Conservation (phyloP, 2,329 filamentous ascomycete genomes). For the Hymenoscyphus infarciens region DNA sequence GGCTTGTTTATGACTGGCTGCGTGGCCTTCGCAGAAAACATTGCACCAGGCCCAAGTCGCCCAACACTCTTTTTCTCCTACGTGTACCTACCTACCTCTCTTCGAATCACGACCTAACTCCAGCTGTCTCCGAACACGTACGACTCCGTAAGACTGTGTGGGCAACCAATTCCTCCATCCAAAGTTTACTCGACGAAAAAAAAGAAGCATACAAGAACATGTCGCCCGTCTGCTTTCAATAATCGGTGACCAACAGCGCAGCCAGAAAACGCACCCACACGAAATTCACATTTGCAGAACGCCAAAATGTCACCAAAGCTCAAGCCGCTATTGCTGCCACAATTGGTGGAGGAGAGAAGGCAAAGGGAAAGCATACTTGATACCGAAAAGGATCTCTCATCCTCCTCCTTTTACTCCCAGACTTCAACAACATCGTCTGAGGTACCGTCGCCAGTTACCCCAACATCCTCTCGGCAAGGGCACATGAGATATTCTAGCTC, state of each 20-base stretch:
- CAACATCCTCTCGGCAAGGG: slow-evolving; percentile 60
- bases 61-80: slow-evolving; percentile 24
- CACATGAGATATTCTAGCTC: slow-evolving; percentile 70
- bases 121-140: slow-evolving; percentile 33
- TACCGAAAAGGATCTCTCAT: slow-evolving; percentile 32
- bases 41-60: slow-evolving; percentile 9
- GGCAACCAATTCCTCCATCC: slow-evolving; percentile 18
- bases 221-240: slow-evolving; percentile 24
- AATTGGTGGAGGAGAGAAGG: slow-evolving; percentile 50
- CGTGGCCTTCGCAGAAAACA: slow-evolving; percentile 7
- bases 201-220: slow-evolving; percentile 24
- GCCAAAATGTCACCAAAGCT: slow-evolving; percentile 40
- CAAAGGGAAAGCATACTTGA: slow-evolving; percentile 39
- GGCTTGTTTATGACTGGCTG: slow-evolving; percentile 9
- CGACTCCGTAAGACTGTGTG: slow-evolving; percentile 12
- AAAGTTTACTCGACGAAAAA: slow-evolving; percentile 16
- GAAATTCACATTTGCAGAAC: slow-evolving; percentile 6
- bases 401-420: slow-evolving; percentile 30
- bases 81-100: slow-evolving; percentile 26
- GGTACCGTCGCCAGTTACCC: slow-evolving; percentile 65
- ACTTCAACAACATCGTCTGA: slow-evolving; percentile 58
- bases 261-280: slow-evolving; percentile 2
- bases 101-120: slow-evolving; percentile 22
- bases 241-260: slow-evolving; percentile 21
- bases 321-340: slow-evolving; percentile 52